Evolutionary conservation across 345 rosid genomes (phyloP).

Genomic region (Hevea brasiliensis): DNA sequence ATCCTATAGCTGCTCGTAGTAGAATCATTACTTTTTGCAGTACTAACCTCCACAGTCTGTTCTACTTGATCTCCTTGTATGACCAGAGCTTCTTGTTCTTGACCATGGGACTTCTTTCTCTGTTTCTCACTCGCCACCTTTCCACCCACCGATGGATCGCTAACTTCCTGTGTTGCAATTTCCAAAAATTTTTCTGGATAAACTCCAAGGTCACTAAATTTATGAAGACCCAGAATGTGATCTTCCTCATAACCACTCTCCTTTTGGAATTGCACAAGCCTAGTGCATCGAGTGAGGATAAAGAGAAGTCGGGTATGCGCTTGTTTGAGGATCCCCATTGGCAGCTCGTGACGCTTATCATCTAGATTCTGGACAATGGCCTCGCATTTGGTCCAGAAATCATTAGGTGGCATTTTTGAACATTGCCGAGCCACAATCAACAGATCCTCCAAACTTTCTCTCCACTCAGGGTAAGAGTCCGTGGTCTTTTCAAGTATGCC

Average conservation of each 20-base stretch:
- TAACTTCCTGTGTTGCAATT: constrained; percentile 51
- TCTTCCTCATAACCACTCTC: constrained; percentile 83
- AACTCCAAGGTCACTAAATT: constrained; percentile 89
- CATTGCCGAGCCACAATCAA: constrained; percentile 71
- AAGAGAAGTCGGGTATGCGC: constrained; percentile 90
- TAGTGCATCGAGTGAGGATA: constrained; percentile 86
- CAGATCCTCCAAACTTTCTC: constrained; percentile 75
- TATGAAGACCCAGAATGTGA: constrained; percentile 76
- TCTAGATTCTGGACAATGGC: constrained; percentile 83
- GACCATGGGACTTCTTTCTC: constrained; percentile 40
- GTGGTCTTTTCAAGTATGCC: constrained; percentile 68
- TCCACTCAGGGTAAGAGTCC: constrained; percentile 68
- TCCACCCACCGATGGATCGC: constrained; percentile 43
- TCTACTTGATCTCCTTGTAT: constrained; percentile 41
- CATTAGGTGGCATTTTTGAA: constrained; percentile 76
- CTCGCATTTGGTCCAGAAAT: constrained; percentile 90
- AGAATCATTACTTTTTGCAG: constrained; percentile 81
- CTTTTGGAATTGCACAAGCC: constrained; percentile 95
- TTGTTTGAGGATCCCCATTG: constrained; percentile 86
- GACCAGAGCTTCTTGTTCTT: constrained; percentile 30
- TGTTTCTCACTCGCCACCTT: constrained; percentile 44
- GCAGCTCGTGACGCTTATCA: constrained; percentile 87
- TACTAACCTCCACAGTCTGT: constrained; percentile 47
- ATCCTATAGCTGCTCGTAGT: constrained; percentile 70
- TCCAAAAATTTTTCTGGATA: constrained; percentile 73